phyloP scores from a whole-genome alignment of 202 grass and related monocot genomes.

The Musa balbisiana region DNA sequence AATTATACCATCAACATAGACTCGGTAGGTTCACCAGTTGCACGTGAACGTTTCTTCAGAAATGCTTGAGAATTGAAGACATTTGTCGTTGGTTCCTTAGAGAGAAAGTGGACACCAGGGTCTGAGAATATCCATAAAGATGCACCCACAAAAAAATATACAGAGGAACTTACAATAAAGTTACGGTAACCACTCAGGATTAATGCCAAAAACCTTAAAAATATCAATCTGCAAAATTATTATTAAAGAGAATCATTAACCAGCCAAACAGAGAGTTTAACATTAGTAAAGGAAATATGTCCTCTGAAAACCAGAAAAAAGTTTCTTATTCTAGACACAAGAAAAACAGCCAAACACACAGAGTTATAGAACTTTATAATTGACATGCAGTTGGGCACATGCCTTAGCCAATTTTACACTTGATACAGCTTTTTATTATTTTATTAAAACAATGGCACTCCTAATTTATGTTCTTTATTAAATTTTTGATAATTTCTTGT shows the following conservation, averaged over 20 bases:
- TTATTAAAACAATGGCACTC: not conserved
- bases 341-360: not conserved
- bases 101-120: not conserved
- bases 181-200: constrained; percentile 96
- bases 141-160: constrained; percentile 22
- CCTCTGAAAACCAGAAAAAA: not conserved
- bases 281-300: not conserved
- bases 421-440: not conserved
- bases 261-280: constrained; percentile 1
- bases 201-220: constrained; percentile 94
- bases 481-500: too few species aligned
- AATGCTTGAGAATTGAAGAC: constrained; percentile 99
- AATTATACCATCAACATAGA: constrained; percentile 95
- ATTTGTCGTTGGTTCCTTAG: constrained; percentile 69
- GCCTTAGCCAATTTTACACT: not conserved
- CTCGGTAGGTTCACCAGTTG: constrained; percentile 73
- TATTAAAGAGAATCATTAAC: constrained; percentile 26
- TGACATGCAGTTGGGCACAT: not conserved
- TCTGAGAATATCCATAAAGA: constrained; percentile 12
- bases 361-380: not conserved
- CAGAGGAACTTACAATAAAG: constrained; percentile 79
- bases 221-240: constrained; percentile 79
- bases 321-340: not conserved
- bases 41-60: constrained; percentile 91
- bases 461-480: not conserved